Evolutionary conservation across 345 rosid genomes (phyloP).

Genomic region (Lagerstroemia speciosa): DNA sequence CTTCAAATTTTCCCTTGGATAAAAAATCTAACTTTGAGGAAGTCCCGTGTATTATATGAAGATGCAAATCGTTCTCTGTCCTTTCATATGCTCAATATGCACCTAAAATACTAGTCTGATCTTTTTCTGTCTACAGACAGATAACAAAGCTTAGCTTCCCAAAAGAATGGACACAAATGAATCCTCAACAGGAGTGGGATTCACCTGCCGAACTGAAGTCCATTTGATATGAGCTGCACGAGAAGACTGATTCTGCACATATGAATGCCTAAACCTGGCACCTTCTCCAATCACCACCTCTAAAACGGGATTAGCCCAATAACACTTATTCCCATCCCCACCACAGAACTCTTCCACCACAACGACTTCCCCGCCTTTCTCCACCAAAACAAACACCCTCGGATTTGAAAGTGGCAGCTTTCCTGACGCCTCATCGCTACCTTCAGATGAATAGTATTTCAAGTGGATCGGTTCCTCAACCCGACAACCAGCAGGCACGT

Average conservation of each 20-base stretch:
- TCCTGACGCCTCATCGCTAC: constrained; percentile 44
- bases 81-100: not conserved
- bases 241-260: constrained; percentile 69
- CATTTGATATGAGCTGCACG: constrained; percentile 79
- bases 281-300: constrained; percentile 55
- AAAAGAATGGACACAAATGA: not conserved
- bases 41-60: not conserved
- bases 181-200: not conserved
- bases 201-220: constrained; percentile 79
- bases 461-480: constrained; percentile 58
- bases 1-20: not conserved
- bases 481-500: constrained; percentile 72
- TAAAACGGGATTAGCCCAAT: constrained; percentile 79
- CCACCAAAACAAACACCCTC: constrained; percentile 69
- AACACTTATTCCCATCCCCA: constrained; percentile 37
- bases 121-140: not conserved
- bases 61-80: not conserved
- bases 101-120: not conserved
- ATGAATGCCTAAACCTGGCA: constrained; percentile 67
- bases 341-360: constrained; percentile 66
- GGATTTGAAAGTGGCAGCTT: constrained; percentile 79
- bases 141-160: not conserved
- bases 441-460: constrained; percentile 60
- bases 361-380: constrained; percentile 72
- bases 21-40: not conserved